Evolutionary conservation across 140 eudicot genomes (phyloP), one percentile per base, ranked within the genome.

Genomic region (Cichorium intybus): DNA sequence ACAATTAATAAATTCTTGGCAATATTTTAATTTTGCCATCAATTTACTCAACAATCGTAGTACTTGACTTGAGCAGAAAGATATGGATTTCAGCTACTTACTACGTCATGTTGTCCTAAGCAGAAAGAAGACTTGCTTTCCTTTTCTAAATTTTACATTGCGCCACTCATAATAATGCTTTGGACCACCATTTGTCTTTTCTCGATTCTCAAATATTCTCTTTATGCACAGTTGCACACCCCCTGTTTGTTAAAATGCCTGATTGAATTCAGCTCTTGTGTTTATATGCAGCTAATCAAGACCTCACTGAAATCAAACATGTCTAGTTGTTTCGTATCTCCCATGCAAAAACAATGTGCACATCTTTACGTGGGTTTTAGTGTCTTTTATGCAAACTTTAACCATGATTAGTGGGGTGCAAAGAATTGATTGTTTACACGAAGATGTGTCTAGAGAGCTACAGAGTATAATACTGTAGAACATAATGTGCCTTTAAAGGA

Each of bases 141-240:
- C 50, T 41, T 53, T 52, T 47, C 15, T 21, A 43, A 14, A 43
- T 3, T 47, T 20, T 12, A 21, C 60, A 49, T 70, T 72, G 58
- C 75, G 53, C 71, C 78, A 60, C 83, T 62, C 58, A 24, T 70
- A 41, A 31, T 60, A 18, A 34, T 77, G 60, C 15, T 35, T 47
- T 75, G 75, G 76, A 66, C 75, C 75, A 75, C 75, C 70, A 69
- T 72, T 65, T 65, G 62, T 77, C 33, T 77, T 65, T 16, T 41
- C 10, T 23, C 41, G 33, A 45, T 52, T 64, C 49, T 70, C 64
- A 41, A 21, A 9, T 21, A 15, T 20, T 23, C n/a, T 26, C 58
- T 35, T 56, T 50, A 56, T 39, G 75, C 72, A 65, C 59, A 54
- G 71, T 62, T 39, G 75, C 72, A 65, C 59, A 54, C 75, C 66